Percentiles rank a stretch among this genome's conserved stretches.
Conservation (phyloP, 2,329 filamentous ascomycete species). For the Ophiobolus disseminans region DNA sequence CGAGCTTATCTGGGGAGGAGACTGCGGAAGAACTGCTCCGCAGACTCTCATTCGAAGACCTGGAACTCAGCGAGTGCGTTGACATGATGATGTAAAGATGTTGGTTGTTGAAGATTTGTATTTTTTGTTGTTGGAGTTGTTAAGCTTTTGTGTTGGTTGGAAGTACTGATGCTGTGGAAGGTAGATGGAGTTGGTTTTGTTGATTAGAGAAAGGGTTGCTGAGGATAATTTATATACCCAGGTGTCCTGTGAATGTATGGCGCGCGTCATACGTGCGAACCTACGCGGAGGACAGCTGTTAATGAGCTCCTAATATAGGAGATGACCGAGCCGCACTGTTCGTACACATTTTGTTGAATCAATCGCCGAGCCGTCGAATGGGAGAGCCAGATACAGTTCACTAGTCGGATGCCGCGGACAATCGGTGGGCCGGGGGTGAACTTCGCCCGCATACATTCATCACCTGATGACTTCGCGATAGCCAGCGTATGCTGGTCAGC, state of each 20-base stretch:
- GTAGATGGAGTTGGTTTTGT: neutral
- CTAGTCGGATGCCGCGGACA: conserved; percentile 22
- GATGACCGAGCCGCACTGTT: conserved; percentile 43
- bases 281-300: conserved; percentile 1
- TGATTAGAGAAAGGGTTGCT: neutral
- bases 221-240: conserved; percentile 23
- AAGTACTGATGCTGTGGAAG: neutral
- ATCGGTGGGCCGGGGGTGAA: conserved; percentile 24
- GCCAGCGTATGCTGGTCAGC: conserved; percentile 35
- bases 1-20: conserved; percentile 39
- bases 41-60: conserved; percentile 41
- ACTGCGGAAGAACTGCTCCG: conserved; percentile 32
- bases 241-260: conserved; percentile 4
- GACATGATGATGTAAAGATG: conserved; percentile 30
- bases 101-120: neutral
- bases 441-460: conserved; percentile 26
- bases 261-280: neutral
- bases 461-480: conserved; percentile 28
- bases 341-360: conserved; percentile 23
- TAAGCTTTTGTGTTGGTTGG: neutral
- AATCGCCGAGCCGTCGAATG: conserved; percentile 15
- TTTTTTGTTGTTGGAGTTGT: neutral
- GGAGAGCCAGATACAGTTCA: conserved; percentile 15
- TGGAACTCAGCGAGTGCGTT: conserved; percentile 32
- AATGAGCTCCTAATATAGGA: conserved; percentile 23